Evolutionary conservation across 495 filamentous ascomycete genomes (phyloP).

Genomic region (Hyphodiscus hymeniophilus): DNA sequence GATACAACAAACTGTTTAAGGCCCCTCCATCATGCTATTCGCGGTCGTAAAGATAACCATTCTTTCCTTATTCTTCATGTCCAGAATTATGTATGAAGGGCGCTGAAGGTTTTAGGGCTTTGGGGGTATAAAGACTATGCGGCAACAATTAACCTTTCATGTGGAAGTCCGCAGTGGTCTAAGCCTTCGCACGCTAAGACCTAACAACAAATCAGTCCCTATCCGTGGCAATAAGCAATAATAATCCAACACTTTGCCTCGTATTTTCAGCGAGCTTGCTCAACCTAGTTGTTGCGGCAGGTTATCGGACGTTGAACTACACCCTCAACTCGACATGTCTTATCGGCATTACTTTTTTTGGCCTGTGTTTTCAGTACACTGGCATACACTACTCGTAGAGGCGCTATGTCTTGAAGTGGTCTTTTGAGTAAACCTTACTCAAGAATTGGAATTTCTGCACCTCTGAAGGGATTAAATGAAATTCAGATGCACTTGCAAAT

Average conservation of each 20-base stretch:
- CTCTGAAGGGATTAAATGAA: neutral
- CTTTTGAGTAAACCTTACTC: neutral
- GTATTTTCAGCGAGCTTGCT: neutral
- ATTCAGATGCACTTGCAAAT: neutral
- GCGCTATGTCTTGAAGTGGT: neutral
- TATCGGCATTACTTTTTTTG: neutral
- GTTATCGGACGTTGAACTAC: neutral
- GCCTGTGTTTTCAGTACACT: neutral
- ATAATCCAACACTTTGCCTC: neutral
- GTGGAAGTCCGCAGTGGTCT: neutral
- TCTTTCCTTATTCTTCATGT: neutral
- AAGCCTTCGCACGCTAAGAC: neutral
- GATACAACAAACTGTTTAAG: neutral
- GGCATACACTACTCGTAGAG: neutral
- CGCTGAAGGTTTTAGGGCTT: neutral
- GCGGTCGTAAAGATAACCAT: neutral
- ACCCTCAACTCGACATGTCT: neutral
- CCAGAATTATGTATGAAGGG: neutral
- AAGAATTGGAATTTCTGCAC: neutral
- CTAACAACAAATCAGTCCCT: neutral
- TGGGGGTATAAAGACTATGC: no score
- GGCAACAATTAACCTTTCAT: neutral
- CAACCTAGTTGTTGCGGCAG: neutral
- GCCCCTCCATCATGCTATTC: neutral
- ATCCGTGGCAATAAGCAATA: neutral